A percentile compares a stretch with the other conserved stretches of the same genome.
Evolutionary conservation across 805 yeast genomes (phyloP).

Genomic region (Cyberlindnera maritima): DNA sequence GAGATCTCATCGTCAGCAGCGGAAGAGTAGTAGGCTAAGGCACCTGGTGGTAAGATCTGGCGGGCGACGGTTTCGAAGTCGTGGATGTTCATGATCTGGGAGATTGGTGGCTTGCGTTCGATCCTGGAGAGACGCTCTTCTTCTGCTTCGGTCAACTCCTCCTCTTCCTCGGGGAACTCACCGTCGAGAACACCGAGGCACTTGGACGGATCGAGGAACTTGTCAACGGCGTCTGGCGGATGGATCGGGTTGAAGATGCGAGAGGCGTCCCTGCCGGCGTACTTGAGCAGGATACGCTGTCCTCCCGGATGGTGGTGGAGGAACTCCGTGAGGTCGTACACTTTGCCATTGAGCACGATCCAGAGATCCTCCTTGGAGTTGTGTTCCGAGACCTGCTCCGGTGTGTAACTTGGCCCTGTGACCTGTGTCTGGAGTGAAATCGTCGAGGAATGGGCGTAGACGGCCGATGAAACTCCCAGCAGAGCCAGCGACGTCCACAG

Average conservation of each 20-base stretch:
- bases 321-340: slow-evolving; percentile 59
- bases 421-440: background rate
- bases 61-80: slow-evolving; percentile 90
- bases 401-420: slow-evolving; percentile 16
- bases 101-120: slow-evolving; percentile 62
- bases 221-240: slow-evolving; percentile 79
- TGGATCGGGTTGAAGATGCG: slow-evolving; percentile 85
- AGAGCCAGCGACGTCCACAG: background rate
- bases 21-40: slow-evolving; percentile 91
- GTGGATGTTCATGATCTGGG: slow-evolving; percentile 68
- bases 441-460: background rate
- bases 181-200: slow-evolving; percentile 55
- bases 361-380: slow-evolving; percentile 66
- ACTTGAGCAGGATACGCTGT: slow-evolving; percentile 67
- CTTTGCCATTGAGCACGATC: slow-evolving; percentile 80
- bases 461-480: background rate
- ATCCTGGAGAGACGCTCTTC: slow-evolving; percentile 38
- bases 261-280: slow-evolving; percentile 84
- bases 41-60: slow-evolving; percentile 69
- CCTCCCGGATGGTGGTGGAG: slow-evolving; percentile 81
- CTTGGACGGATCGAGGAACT: slow-evolving; percentile 54
- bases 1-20: slow-evolving; percentile 94
- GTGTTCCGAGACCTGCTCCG: slow-evolving; percentile 28
- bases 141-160: slow-evolving; percentile 35
- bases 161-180: slow-evolving; percentile 36